A percentile compares a stretch with the other conserved stretches of the same genome.
These are phyloP conservation scores for Haematococcus lacustris DNA, from an alignment of 139 green algal genomes.

Conservation along the genomic window DNA sequence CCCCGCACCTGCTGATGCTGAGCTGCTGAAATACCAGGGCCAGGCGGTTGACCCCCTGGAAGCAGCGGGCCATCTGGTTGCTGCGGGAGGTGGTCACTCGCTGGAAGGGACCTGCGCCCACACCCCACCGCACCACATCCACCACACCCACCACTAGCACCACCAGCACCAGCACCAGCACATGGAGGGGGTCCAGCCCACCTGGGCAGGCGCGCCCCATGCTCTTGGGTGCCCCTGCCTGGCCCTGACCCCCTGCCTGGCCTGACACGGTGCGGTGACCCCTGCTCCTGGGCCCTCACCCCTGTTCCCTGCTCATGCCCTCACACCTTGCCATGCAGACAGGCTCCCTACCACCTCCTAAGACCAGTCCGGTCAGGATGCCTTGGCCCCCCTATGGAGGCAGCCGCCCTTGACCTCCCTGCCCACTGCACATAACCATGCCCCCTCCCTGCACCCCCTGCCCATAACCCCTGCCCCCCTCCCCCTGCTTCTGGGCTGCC, in stretches of 20 bases:
- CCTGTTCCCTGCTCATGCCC: too few relatives aligned
- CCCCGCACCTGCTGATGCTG: too few relatives aligned
- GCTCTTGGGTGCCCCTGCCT: background rate
- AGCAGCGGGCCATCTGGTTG: constrained; percentile 8
- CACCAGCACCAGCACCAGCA: too few relatives aligned
- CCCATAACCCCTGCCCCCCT: too few relatives aligned
- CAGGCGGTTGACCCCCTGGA: constrained; percentile 4
- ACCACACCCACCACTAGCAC: background rate
- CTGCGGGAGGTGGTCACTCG: background rate
- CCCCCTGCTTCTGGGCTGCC: background rate
- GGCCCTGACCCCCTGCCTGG: background rate
- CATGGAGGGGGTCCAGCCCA: background rate
- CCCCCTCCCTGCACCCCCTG: too few relatives aligned
- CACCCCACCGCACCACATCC: background rate
- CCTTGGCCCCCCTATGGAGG: too few relatives aligned
- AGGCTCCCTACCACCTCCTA: too few relatives aligned
- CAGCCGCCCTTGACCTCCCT: too few relatives aligned
- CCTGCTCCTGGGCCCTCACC: background rate
- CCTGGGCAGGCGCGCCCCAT: background rate
- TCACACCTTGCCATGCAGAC: too few relatives aligned
- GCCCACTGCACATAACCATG: too few relatives aligned
- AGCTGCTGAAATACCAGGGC: constrained; percentile 8
- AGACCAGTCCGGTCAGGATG: too few relatives aligned
- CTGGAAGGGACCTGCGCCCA: background rate
- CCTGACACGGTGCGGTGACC: background rate